phyloP scores from a whole-genome alignment of 805 yeast species.

The Zygosaccharomyces bisporus region DNA sequence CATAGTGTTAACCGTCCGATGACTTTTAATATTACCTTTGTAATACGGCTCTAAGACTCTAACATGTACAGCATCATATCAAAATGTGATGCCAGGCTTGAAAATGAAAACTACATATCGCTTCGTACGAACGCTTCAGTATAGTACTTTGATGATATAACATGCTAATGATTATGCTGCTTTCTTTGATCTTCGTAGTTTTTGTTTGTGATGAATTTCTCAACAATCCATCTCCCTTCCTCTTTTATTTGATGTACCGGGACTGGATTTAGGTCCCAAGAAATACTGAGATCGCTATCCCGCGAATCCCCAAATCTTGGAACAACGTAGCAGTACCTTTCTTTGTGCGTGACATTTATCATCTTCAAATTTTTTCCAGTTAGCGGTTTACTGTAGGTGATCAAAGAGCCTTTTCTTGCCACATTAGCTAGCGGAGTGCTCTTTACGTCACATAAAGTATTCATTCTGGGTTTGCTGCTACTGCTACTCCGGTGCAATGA shows the following conservation, averaged over 20 bases:
- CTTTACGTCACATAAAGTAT: conserved; percentile 68
- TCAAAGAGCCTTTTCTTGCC: conserved; percentile 64
- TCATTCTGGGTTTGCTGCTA: conserved; percentile 57
- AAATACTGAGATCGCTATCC: conserved; percentile 72
- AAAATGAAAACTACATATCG: neutral
- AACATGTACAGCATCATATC: no score
- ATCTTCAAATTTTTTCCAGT: conserved; percentile 84
- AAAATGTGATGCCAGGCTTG: neutral
- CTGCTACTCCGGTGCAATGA: conserved; percentile 57
- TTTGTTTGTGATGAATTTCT: conserved; percentile 32
- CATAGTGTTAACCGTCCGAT: neutral
- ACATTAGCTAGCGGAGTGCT: conserved; percentile 76
- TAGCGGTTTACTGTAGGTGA: conserved; percentile 86
- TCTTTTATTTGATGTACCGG: conserved; percentile 69
- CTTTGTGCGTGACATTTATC: conserved; percentile 56
- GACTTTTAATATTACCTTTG: neutral
- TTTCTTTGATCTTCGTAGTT: conserved; percentile 11
- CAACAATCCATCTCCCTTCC: conserved; percentile 62
- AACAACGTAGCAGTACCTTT: conserved; percentile 83
- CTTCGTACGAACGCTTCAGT: neutral
- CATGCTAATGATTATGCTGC: neutral
- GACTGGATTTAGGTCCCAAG: conserved; percentile 86
- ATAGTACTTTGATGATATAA: neutral
- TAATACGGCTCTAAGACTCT: no score
- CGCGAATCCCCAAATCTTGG: conserved; percentile 84